Percentiles rank a stretch among this genome's conserved stretches.
Conservation (phyloP, 2,329 filamentous ascomycete species). For the Pleoardoris graminearum region DNA sequence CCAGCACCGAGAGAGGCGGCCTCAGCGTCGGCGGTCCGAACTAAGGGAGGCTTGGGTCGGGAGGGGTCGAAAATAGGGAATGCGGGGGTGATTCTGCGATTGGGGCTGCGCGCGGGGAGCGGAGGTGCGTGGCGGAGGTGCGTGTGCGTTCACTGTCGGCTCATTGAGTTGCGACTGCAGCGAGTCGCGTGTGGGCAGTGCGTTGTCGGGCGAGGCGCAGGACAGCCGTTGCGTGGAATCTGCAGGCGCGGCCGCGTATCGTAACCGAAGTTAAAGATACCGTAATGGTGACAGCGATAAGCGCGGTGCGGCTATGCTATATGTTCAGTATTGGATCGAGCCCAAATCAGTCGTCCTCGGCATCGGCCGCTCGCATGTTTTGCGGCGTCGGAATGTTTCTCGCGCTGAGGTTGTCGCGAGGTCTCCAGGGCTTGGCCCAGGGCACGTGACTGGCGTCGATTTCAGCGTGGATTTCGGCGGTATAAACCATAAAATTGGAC, state of each 20-base stretch:
- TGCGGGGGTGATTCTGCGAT: slow-evolving; percentile 27
- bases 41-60: slow-evolving; percentile 21
- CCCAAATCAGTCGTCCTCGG: slow-evolving; percentile 3
- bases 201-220: slow-evolving; percentile 5
- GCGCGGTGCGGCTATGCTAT: slow-evolving; percentile 1
- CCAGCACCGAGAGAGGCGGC: slow-evolving; percentile 9
- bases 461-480: not conserved
- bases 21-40: slow-evolving; percentile 19
- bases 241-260: not conserved
- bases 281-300: not conserved
- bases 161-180: slow-evolving; percentile 13
- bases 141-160: slow-evolving; percentile 1
- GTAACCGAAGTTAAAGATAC: not conserved
- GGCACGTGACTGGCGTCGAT: not conserved
- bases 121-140: not conserved
- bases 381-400: slow-evolving; percentile 3
- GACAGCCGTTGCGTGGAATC: not conserved
- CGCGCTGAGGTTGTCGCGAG: slow-evolving; percentile 15
- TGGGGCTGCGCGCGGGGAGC: not conserved
- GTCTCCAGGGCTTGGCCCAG: slow-evolving; percentile 16
- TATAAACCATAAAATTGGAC: not conserved
- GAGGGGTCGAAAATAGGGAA: slow-evolving; percentile 36
- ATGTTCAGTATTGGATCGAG: not conserved
- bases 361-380: slow-evolving; percentile 8
- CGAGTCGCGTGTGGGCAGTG: not conserved